Percentiles rank a stretch among this genome's conserved stretches.
phyloP scores from a whole-genome alignment of 2,329 filamentous ascomycete genomes.

The Venturia effusa region DNA sequence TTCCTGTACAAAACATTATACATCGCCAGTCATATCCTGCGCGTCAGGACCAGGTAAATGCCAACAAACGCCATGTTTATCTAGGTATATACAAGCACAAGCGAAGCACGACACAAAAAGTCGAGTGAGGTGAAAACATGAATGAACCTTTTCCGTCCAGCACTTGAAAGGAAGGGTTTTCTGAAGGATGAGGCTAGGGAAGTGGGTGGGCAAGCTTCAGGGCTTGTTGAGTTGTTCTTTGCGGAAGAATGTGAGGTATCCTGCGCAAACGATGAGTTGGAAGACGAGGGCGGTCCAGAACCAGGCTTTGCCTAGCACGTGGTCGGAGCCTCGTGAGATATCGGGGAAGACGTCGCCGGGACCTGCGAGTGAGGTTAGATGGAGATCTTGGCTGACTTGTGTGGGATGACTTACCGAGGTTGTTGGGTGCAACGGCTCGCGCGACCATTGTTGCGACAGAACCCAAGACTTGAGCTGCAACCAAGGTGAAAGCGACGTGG shows the following conservation, averaged over 20 bases:
- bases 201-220: constrained; percentile 14
- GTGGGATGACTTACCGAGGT: constrained; percentile 31
- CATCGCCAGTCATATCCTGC: neutral
- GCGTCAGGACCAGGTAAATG: neutral
- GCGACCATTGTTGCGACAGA: constrained; percentile 52
- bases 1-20: neutral
- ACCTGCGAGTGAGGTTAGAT: neutral
- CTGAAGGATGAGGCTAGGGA: neutral
- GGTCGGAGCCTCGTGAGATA: constrained; percentile 38
- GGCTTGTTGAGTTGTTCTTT: constrained; percentile 49
- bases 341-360: constrained; percentile 54
- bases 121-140: neutral
- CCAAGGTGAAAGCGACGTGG: constrained; percentile 52
- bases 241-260: constrained; percentile 46
- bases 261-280: constrained; percentile 48
- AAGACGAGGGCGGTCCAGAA: constrained; percentile 51
- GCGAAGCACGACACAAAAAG: neutral
- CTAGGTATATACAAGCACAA: neutral
- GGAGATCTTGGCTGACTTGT: neutral
- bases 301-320: constrained; percentile 28
- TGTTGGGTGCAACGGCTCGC: constrained; percentile 49
- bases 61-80: neutral
- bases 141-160: constrained; percentile 5
- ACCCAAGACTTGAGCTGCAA: constrained; percentile 51
- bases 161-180: constrained; percentile 5